Percentiles rank a stretch among this genome's conserved stretches.
phyloP scores from a whole-genome alignment of 495 filamentous ascomycete genomes.

The Evernia prunastri region DNA sequence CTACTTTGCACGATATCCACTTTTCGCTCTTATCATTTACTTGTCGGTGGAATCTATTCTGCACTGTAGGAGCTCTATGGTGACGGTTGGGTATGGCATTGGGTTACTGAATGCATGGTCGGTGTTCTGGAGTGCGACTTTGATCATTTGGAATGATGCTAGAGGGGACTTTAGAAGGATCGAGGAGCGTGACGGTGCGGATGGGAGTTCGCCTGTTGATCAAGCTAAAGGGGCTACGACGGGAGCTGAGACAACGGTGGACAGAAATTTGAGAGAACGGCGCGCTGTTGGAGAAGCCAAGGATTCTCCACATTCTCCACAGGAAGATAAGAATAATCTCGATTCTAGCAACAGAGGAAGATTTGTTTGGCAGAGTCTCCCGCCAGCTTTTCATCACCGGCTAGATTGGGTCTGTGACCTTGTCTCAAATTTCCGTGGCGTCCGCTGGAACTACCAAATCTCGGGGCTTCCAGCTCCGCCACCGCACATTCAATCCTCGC shows the following conservation, averaged over 20 bases:
- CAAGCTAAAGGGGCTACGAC: slow-evolving; percentile 4
- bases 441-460: slow-evolving; percentile 73
- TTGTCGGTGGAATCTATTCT: slow-evolving; percentile 38
- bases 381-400: slow-evolving; percentile 52
- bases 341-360: neutral
- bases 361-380: slow-evolving; percentile 68
- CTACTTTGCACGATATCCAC: slow-evolving; percentile 44
- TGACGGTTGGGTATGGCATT: slow-evolving; percentile 58
- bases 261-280: neutral
- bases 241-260: neutral
- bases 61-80: slow-evolving; percentile 46
- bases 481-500: slow-evolving; percentile 38
- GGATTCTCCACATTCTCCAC: neutral
- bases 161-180: slow-evolving; percentile 65
- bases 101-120: slow-evolving; percentile 62
- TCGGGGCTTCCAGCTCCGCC: slow-evolving; percentile 55
- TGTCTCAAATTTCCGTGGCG: slow-evolving; percentile 60
- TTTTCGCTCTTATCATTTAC: slow-evolving; percentile 47
- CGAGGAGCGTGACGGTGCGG: slow-evolving; percentile 34
- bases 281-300: slow-evolving; percentile 1
- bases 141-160: slow-evolving; percentile 58
- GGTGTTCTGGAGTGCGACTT: slow-evolving; percentile 54
- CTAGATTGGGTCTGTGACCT: slow-evolving; percentile 68
- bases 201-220: neutral
- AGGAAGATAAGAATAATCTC: neutral